Base-by-base conservation (phyloP, 495 filamentous ascomycete species). In the Bathelium albidoporum region DNA sequence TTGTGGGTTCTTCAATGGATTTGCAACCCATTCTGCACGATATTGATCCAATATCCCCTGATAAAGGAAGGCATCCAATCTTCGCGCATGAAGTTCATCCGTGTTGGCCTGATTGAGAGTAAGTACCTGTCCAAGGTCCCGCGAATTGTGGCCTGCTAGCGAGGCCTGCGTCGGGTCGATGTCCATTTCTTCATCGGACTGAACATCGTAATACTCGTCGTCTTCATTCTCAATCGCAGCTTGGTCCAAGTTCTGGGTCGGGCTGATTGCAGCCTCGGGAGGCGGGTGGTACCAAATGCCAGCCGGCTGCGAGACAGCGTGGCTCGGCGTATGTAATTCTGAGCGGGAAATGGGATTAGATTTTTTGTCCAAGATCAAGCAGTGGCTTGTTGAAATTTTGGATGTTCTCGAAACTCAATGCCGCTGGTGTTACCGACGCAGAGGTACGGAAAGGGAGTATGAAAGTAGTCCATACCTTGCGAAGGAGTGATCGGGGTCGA, bases 21-120 rank as follows among this genome's bases (percentile, higher is more conserved):
- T 91, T 2, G 87, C 90, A 22, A 82, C 78, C 28, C 86, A 81
- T 2, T 88, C 85, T 3, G 91, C 88, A 18, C 79, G 80, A 67
- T 98, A 97, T 0, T 82, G 83, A 12, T 88, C 84, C 11, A 98
- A 81, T n/a, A 92, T 79, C 61, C 89, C 87, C 1, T 85, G 81
- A 59, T 88, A 83, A 53, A 90, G 69, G 69, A 88, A 85, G 4
- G 81, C 82, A 20, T 81, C 85, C 67, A 88, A 87, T 1, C 83
- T 82, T 49, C 87, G 78, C 31, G 83, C 72, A 58, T 76, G 74
- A 20, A 74, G 58, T 68, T 83, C 79, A 68, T 81, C 77, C 9
- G 77, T 75, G 59, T 74, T 78, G 32, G 83, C 82, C 32, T 67
- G 34, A 68, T 83, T 77, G 7, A 75, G 65, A 18, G 75, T 72